Conservation (phyloP, 306 rosid species). For the Vigna reflexopilosa region DNA sequence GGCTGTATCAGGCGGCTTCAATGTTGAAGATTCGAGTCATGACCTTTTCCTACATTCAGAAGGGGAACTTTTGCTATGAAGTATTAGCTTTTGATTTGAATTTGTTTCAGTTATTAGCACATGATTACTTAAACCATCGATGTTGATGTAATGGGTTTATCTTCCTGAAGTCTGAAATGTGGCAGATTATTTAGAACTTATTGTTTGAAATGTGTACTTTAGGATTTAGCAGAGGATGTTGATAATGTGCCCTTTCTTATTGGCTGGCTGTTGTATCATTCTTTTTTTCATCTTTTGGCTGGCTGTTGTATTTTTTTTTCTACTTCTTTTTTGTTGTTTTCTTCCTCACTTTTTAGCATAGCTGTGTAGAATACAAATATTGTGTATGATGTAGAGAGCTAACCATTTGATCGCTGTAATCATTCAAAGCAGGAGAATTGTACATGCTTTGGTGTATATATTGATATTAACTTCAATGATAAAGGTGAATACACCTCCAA, state of each 20-base stretch:
- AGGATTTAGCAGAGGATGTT: conserved; percentile 80
- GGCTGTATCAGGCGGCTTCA: conserved; percentile 48
- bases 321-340: conserved; percentile 40
- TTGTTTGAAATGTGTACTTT: conserved; percentile 70
- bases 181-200: conserved; percentile 62
- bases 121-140: conserved; percentile 55
- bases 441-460: conserved; percentile 57
- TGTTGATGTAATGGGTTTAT: conserved; percentile 80
- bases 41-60: conserved; percentile 55
- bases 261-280: conserved; percentile 67
- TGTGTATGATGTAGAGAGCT: conserved; percentile 62
- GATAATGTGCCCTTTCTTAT: conserved; percentile 62
- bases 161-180: conserved; percentile 69
- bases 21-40: conserved; percentile 47
- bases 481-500: conserved; percentile 31
- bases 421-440: conserved; percentile 53
- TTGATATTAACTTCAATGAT: conserved; percentile 33
- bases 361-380: conserved; percentile 52
- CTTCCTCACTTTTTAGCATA: conserved; percentile 44
- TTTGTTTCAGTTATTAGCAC: conserved; percentile 62
- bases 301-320: conserved; percentile 60
- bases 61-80: conserved; percentile 63
- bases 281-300: conserved; percentile 43
- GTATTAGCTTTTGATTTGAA: conserved; percentile 60
- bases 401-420: conserved; percentile 63